Percentiles rank a stretch among this genome's conserved stretches.
Evolutionary conservation across 176 grass and related monocot species (phyloP).

Genomic region (Phragmites australis): DNA sequence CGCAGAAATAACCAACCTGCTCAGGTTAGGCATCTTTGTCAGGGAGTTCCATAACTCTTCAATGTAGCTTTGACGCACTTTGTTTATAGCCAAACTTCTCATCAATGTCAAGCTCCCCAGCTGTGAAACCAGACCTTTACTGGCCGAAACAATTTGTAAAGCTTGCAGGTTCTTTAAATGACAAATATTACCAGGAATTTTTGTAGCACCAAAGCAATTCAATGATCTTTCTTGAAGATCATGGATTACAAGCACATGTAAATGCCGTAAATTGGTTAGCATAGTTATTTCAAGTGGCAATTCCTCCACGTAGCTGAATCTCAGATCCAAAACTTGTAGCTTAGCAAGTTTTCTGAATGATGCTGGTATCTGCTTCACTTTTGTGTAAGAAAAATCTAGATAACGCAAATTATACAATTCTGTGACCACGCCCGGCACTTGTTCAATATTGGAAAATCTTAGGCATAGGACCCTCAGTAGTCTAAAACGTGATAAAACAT

Average conservation of each 20-base stretch:
- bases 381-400: constrained; percentile 30
- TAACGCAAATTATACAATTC: constrained; percentile 44
- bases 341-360: too few relatives aligned
- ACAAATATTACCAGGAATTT: constrained; percentile 20
- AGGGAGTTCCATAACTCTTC: constrained; percentile 34
- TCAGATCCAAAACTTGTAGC: constrained; percentile 42
- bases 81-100: constrained; percentile 37
- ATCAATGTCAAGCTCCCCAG: constrained; percentile 33
- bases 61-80: constrained; percentile 29
- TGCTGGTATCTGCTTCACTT: constrained; percentile 46
- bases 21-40: constrained; percentile 42
- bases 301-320: constrained; percentile 8
- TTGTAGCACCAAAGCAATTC: constrained; percentile 13
- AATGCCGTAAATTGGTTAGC: constrained; percentile 49
- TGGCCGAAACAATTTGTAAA: constrained; percentile 30
- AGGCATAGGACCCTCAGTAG: constrained; percentile 35
- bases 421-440: constrained; percentile 37
- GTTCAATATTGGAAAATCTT: constrained; percentile 37
- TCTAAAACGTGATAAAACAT: constrained; percentile 46
- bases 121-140: constrained; percentile 37
- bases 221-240: constrained; percentile 37
- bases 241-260: neutral
- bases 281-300: constrained; percentile 41
- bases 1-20: constrained; percentile 2
- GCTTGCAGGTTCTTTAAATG: constrained; percentile 36